Evolutionary conservation across 352 stramenopile species (phyloP), one percentile per base, ranked within the genome.

Genomic region (Pythium sukuiense): DNA sequence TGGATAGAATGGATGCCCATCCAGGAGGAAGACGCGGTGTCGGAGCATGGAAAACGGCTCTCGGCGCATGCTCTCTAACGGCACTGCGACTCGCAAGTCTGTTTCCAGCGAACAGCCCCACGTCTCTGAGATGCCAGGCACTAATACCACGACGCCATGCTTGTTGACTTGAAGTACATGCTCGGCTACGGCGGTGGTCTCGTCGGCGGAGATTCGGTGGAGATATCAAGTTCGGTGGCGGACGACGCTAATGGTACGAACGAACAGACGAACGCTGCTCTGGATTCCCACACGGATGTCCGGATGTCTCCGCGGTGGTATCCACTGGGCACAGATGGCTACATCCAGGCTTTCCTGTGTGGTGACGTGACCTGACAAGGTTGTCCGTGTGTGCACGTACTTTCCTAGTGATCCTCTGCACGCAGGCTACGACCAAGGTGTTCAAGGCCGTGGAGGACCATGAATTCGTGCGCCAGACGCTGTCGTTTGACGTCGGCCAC

Each of bases 401-500:
- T 56, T 39, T 26, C 49, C 49, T 16, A 70, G 64, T 43, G 29
- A 84, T 93, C 20, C 67, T 96, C 43, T 79, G 72, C 26, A 96
- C 85, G 8, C 87, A 96, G 54, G 84, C 87, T 24, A 94, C 87
- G 3, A 96, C 87, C n/a, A 96, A 96, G 59, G 85, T 96, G 50
- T 96, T 92, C 74, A 93, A 93, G 65, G 72, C 80, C 13, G 74
- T 82, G 30, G 68, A 71, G 16, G 69, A 79, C 12, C 64, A 62
- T 18, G 65, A 82, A 27, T 68, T 77, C 54, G 83, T 88, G 24
- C 72, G 63, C 7, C 87, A 96, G 72, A 74, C 61, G 6, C 83
- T 93, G 33, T 58, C 65, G 8, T 72, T 94, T 37, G 66, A 71
- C 9, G 71, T 94, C 8, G 81, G 56, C 29, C 70, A 30, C 33